phyloP scores from a whole-genome alignment of 176 grass and related monocot species.

The Thalia dealbata region DNA sequence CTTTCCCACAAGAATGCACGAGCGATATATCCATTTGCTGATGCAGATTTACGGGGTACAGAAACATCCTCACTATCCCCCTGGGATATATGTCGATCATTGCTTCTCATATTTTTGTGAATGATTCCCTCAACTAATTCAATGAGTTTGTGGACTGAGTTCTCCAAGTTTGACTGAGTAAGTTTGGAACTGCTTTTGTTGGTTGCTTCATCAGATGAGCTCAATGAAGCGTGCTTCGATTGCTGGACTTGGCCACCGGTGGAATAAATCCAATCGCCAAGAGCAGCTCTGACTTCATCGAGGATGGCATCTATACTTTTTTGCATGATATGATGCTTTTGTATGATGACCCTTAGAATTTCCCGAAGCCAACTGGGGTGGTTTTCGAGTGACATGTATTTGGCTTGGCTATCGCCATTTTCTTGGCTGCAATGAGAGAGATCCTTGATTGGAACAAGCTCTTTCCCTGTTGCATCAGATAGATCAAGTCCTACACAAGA shows the following conservation, averaged over 20 bases:
- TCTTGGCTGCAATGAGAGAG: not conserved
- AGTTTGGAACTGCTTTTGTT: not conserved
- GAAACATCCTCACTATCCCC: not conserved
- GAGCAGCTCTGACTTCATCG: constrained; percentile 34
- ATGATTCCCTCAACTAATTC: constrained; percentile 13
- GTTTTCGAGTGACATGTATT: constrained; percentile 14
- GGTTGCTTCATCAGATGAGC: constrained; percentile 2
- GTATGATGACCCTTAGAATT: constrained; percentile 44
- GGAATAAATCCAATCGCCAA: constrained; percentile 22
- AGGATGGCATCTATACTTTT: constrained; percentile 37
- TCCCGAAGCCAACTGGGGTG: constrained; percentile 40
- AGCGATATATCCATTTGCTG: constrained; percentile 10
- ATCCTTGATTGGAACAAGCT: not conserved
- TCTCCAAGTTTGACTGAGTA: not conserved
- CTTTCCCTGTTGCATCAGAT: constrained; percentile 10
- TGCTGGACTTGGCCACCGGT: not conserved
- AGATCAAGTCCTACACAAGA: not conserved
- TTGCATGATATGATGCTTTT: constrained; percentile 47
- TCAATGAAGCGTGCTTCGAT: not conserved
- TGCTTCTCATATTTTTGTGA: not conserved
- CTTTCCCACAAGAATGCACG: constrained; percentile 16
- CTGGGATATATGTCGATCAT: not conserved
- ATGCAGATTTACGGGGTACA: not conserved
- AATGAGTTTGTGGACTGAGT: not conserved
- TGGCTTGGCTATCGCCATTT: not conserved